Percentiles rank a stretch among this genome's conserved stretches.
These are phyloP conservation scores for Colletotrichum navitas DNA, from an alignment of 2,329 filamentous ascomycete genomes.

Conservation along the genomic window DNA sequence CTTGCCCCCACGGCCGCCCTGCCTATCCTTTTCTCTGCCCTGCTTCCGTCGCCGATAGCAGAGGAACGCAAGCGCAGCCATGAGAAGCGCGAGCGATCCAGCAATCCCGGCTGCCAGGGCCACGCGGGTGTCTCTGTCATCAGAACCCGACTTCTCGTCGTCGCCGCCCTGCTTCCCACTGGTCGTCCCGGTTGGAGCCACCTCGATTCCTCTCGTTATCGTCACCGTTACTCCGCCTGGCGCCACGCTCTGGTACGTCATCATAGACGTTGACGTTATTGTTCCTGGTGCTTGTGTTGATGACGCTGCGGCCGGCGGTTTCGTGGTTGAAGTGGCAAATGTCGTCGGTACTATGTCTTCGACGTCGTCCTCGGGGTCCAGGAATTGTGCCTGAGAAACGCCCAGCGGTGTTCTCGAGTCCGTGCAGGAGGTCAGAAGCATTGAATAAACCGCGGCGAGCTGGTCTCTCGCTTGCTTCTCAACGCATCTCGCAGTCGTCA, in stretches of 20 bases:
- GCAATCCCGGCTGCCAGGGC: slow-evolving; percentile 26
- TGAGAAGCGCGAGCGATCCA: slow-evolving; percentile 4
- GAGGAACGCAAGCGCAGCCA: slow-evolving; percentile 23
- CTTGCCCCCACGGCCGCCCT: slow-evolving; percentile 22
- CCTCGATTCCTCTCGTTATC: slow-evolving; percentile 28
- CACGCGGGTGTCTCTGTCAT: neutral
- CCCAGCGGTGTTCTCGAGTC: slow-evolving; percentile 59
- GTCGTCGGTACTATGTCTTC: neutral
- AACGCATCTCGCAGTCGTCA: slow-evolving; percentile 60
- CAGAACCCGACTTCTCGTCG: neutral
- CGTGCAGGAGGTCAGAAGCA: slow-evolving; percentile 58
- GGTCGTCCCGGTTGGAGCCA: slow-evolving; percentile 22
- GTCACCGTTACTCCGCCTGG: slow-evolving; percentile 35
- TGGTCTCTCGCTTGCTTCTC: slow-evolving; percentile 53
- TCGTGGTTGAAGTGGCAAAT: slow-evolving; percentile 7
- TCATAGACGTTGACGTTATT: slow-evolving; percentile 4
- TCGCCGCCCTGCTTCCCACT: slow-evolving; percentile 9
- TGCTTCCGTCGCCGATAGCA: slow-evolving; percentile 32
- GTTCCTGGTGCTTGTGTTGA: slow-evolving; percentile 10
- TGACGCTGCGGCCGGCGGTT: neutral
- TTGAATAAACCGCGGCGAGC: slow-evolving; percentile 58
- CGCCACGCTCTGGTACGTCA: slow-evolving; percentile 36
- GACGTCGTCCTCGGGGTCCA: slow-evolving; percentile 45
- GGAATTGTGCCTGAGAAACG: slow-evolving; percentile 58
- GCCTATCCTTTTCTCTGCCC: slow-evolving; percentile 11